Evolutionary conservation across 371 early-diverging fungal genomes (phyloP).

Genomic region (Blakeslea trispora): DNA sequence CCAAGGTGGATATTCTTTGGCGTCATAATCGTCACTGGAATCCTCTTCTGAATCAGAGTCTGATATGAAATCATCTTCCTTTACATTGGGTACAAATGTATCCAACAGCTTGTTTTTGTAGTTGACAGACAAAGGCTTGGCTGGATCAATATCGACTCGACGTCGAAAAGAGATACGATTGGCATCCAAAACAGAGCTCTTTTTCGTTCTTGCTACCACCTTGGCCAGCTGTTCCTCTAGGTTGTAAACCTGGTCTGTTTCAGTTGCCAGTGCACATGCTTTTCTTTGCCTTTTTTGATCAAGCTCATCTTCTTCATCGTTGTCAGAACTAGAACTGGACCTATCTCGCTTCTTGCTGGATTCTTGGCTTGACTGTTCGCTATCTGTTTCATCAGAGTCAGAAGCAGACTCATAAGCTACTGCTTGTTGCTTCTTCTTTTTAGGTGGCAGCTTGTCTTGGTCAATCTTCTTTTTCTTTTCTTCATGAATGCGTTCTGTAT

Average conservation of each 20-base stretch:
- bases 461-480: not conserved
- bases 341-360: too few species aligned
- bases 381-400: slow-evolving; percentile 12
- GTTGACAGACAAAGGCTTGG: not conserved
- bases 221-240: too few species aligned
- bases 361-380: not conserved
- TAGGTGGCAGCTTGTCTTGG: not conserved
- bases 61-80: slow-evolving; percentile 20
- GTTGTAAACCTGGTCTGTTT: too few species aligned
- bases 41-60: slow-evolving; percentile 30
- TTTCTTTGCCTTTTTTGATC: too few species aligned
- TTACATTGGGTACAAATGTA: slow-evolving; percentile 16
- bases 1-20: slow-evolving; percentile 12
- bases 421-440: not conserved
- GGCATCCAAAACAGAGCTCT: not conserved
- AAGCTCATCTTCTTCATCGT: not conserved
- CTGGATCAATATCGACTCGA: not conserved
- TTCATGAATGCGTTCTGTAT: not conserved
- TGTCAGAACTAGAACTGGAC: too few species aligned
- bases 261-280: too few species aligned
- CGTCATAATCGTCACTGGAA: slow-evolving; percentile 19
- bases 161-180: slow-evolving; percentile 18
- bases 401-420: slow-evolving; percentile 2
- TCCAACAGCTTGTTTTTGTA: not conserved
- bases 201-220: too few species aligned